Evolutionary conservation across 2,329 filamentous ascomycete species (phyloP).

Genomic region (Sphaceloma murrayae): DNA sequence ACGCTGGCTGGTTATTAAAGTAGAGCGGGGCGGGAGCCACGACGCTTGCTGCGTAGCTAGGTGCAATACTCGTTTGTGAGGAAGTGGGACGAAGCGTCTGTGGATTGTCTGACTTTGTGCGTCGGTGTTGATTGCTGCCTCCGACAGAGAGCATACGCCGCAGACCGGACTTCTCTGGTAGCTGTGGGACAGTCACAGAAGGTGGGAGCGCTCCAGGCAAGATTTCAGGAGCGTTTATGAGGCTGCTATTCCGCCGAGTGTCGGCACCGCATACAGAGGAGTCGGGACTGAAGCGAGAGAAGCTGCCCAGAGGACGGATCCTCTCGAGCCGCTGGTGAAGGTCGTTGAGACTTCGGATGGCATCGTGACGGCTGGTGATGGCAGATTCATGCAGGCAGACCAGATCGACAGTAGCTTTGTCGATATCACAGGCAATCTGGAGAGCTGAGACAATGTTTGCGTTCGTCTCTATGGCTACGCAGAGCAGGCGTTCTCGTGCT

Average conservation of each 20-base stretch:
- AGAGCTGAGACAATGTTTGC: slow-evolving; percentile 33
- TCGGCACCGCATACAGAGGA: slow-evolving; percentile 14
- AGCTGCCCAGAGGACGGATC: not conserved
- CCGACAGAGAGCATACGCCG: slow-evolving; percentile 15
- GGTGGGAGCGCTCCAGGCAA: not conserved
- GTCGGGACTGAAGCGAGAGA: slow-evolving; percentile 13
- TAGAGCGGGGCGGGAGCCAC: slow-evolving; percentile 4
- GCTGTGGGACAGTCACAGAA: slow-evolving; percentile 1
- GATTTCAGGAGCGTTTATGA: slow-evolving; percentile 6
- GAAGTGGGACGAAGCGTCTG: not conserved
- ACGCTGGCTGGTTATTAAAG: slow-evolving; percentile 11
- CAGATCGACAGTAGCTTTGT: slow-evolving; percentile 29
- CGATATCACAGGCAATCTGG: slow-evolving; percentile 30
- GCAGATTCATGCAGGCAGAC: slow-evolving; percentile 31
- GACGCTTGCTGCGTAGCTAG: not conserved
- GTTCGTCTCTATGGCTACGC: slow-evolving; percentile 33
- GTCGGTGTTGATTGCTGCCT: slow-evolving; percentile 1
- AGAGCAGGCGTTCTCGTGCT: slow-evolving; percentile 30
- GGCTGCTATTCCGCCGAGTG: slow-evolving; percentile 1
- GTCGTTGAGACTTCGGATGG: slow-evolving; percentile 29
- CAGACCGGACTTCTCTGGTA: slow-evolving; percentile 10
- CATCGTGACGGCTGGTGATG: slow-evolving; percentile 29
- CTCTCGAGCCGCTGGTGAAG: slow-evolving; percentile 28
- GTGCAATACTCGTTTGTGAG: slow-evolving; percentile 5
- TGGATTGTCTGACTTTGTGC: slow-evolving; percentile 5